A percentile compares a stretch with the other conserved stretches of the same genome.
phyloP scores from a whole-genome alignment of 805 yeast genomes.

The Myxozyma neotropica region DNA sequence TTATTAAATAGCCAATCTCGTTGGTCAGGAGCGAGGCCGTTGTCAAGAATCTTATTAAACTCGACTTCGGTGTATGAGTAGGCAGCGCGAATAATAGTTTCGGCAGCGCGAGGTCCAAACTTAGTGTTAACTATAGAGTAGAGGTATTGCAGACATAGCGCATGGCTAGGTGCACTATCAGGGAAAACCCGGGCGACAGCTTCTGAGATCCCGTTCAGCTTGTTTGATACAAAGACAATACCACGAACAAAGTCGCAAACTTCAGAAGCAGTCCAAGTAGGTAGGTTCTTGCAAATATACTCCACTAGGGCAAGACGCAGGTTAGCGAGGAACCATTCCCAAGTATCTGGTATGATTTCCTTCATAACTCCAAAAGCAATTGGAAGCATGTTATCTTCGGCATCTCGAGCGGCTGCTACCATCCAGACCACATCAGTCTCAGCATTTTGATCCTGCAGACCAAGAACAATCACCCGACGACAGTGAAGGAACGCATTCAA shows the following conservation, averaged over 20 bases:
- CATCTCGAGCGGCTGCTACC: slow-evolving; percentile 24
- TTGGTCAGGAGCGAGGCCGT: slow-evolving; percentile 1
- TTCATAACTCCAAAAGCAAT: slow-evolving; percentile 18
- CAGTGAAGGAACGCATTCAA: slow-evolving; percentile 14
- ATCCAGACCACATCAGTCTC: slow-evolving; percentile 1
- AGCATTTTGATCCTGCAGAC: neutral
- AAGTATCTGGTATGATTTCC: neutral
- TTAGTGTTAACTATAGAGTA: slow-evolving; percentile 3
- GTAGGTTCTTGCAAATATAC: neutral
- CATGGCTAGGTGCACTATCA: slow-evolving; percentile 8
- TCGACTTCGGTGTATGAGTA: slow-evolving; percentile 9
- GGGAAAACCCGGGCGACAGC: slow-evolving; percentile 21
- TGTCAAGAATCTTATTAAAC: slow-evolving; percentile 5
- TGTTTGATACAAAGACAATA: slow-evolving; percentile 20
- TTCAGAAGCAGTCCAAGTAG: slow-evolving; percentile 5
- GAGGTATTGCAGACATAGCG: slow-evolving; percentile 18
- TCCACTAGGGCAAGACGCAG: slow-evolving; percentile 9
- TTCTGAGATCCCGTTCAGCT: neutral
- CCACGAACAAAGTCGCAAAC: slow-evolving; percentile 14
- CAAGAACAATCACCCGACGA: slow-evolving; percentile 19
- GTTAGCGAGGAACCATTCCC: slow-evolving; percentile 23
- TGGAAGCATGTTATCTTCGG: slow-evolving; percentile 14
- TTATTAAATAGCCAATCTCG: slow-evolving; percentile 10
- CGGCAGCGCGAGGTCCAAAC: slow-evolving; percentile 8
- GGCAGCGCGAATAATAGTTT: slow-evolving; percentile 15